Percentiles rank a stretch among this genome's conserved stretches.
phyloP scores from a whole-genome alignment of 768 basidiomycete species.

The Austroboletus eburneus region DNA sequence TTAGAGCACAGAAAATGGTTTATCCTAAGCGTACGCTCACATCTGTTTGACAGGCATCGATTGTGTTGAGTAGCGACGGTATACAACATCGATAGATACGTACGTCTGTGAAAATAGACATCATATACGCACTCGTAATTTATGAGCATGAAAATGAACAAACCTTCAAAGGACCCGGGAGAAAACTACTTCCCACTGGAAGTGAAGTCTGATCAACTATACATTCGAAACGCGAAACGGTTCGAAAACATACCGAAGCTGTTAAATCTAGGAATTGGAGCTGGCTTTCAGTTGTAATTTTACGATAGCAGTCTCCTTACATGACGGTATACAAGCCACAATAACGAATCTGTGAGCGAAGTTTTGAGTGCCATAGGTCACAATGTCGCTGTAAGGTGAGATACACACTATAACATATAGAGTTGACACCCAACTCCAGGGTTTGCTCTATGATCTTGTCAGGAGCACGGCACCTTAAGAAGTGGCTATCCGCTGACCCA shows the following conservation, averaged over 20 bases:
- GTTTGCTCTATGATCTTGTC: background rate
- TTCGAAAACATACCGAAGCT: background rate
- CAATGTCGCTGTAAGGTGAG: background rate
- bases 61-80: background rate
- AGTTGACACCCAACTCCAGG: background rate
- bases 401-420: background rate
- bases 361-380: background rate
- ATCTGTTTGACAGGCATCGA: background rate
- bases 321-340: background rate
- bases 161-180: background rate
- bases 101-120: background rate
- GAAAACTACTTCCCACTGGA: background rate
- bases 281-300: background rate
- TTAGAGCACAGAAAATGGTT: background rate
- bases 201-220: background rate
- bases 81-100: background rate
- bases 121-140: background rate
- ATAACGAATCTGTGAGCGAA: constrained; percentile 1
- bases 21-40: constrained; percentile 1
- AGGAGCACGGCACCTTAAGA: background rate
- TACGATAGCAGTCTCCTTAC: background rate
- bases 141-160: background rate
- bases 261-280: background rate
- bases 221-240: too few relatives aligned
- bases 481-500: background rate